Conservation (phyloP, 2,329 filamentous ascomycete species). For the Chlorencoelia australis region DNA sequence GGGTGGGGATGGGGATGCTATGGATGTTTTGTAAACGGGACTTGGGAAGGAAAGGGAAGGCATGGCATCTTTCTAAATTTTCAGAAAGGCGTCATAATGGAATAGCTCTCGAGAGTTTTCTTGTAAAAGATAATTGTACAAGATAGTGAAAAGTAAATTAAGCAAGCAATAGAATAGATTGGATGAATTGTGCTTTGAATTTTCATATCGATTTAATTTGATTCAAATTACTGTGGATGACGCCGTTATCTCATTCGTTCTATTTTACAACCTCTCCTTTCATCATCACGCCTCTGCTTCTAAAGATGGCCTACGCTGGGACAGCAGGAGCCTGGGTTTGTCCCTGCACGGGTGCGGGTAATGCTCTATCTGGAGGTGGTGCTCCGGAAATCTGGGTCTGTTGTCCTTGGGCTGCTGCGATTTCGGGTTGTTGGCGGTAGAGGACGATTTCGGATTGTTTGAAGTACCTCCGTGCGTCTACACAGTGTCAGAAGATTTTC, state of each 20-base stretch:
- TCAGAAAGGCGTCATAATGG: too few relatives aligned
- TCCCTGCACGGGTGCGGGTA: too few relatives aligned
- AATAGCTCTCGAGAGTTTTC: too few relatives aligned
- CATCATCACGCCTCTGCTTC: slow-evolving; percentile 7
- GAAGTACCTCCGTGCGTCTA: slow-evolving; percentile 93
- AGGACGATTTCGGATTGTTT: slow-evolving; percentile 99
- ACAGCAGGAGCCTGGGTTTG: too few relatives aligned
- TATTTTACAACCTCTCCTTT: slow-evolving; percentile 4
- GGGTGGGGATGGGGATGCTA: slow-evolving; percentile 31
- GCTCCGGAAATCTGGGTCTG: slow-evolving; percentile 27
- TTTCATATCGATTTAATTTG: too few relatives aligned
- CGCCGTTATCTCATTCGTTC: slow-evolving; percentile 16
- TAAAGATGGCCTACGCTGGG: slow-evolving; percentile 1
- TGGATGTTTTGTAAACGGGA: slow-evolving; percentile 30
- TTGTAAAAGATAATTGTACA: too few relatives aligned
- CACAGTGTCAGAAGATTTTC: background rate
- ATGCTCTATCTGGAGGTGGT: slow-evolving; percentile 24
- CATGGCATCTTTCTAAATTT: background rate
- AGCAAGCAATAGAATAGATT: too few relatives aligned
- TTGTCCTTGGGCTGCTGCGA: slow-evolving; percentile 28
- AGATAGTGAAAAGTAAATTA: too few relatives aligned
- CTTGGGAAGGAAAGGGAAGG: background rate
- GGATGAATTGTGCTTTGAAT: too few relatives aligned
- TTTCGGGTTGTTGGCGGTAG: slow-evolving; percentile 68
- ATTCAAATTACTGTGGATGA: background rate